Evolutionary conservation across 805 yeast species (phyloP), one percentile per base, ranked within the genome.

Genomic region (Wickerhamomyces chambardii): DNA sequence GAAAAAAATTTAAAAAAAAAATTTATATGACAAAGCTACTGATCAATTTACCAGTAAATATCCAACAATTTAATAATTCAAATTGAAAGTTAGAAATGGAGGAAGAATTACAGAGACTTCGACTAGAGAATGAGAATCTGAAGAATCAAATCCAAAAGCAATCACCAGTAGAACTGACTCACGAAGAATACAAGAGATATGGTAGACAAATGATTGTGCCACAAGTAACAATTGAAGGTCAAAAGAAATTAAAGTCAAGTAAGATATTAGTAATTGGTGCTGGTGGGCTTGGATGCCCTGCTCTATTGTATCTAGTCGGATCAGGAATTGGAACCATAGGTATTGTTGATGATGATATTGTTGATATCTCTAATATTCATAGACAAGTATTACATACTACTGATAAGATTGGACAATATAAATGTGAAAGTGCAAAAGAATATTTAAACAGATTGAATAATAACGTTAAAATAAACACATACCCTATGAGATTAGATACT

Each of bases 141-240:
- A 19, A 19, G 4, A 19, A 10, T 24, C 27, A 24, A 14, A 24
- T 24, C 7, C 12, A 14, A 24, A n/a, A 19, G 10, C 22, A 19
- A 19, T 19, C 22, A 8, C 10, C 22, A 19, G 15, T 34, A 43
- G 15, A 30, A 22, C 22, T 51, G 10, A 37, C 75, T 2, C 53
- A 70, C 15, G 84, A 79, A 28, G 98, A 92, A 54, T 87, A 78
- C 54, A 59, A 56, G 22, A 61, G 97, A 27, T 92, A 92, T 56
- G 97, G 99, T 4, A 70, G 99, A 36, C 98, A 92, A 51, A 82
- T 92, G 90, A 76, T 89, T 18, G 96, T 92, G 2, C 92, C 95
- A 3, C 82, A 75, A 38, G 64, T 87, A 34, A 51, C 54, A 1
- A 34, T 59, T 4, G 38, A 56, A 2, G 68, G 76, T 3, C 99